Base-by-base conservation (phyloP, 139 green algal species). In the Prasinococcaceae sp. region DNA sequence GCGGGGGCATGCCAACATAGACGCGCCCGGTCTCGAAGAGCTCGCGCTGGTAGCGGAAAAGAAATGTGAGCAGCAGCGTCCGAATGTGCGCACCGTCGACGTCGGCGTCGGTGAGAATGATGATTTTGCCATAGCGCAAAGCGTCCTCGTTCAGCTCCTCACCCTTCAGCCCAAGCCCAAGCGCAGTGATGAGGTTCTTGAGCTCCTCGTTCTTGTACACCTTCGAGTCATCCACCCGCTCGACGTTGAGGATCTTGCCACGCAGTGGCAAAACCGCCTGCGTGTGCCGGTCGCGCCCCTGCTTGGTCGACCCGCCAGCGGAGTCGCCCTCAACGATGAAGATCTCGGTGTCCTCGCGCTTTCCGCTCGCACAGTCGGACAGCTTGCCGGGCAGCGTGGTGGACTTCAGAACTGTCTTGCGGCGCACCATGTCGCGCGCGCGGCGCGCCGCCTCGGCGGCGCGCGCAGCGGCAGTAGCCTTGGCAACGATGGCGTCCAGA, bases 241-340 rank as follows among this genome's bases (percentile, higher is more conserved):
- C 87, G 53, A 94, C 84, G 50, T 98, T 98, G 14, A 98, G 70
- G 61, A 98, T 97, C 70, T 97, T 98, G 53, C 90, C 90, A 3
- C 88, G 70, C 39, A 98, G 66, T 2, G 90, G 90, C 33, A 98
- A 70, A 6, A 98, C 79, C 16, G 89, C 89, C 60, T 65, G 57
- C 20, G 46, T 16, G 17, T 47, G 35, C 22, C 89, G 60, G 66
- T 96, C 85, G 0, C 89, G 63, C 0, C 80, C 89, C 66, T 95
- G 86, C 70, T 97, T 97, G 26, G 89, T 81, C 55, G 73, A 90
- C 44, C 90, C 90, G 3, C 90, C 90, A 39, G 79, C 62, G 35
- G 79, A 93, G 75, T 98, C 89, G 1, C 90, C 90, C 68, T 98
- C 90, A 30, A 98, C 90, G 0, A 98, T 60, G 68, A 97, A 98